A percentile compares a stretch with the other conserved stretches of the same genome.
phyloP scores from a whole-genome alignment of 2,329 filamentous ascomycete genomes.

The Ambrosiella xylebori region DNA sequence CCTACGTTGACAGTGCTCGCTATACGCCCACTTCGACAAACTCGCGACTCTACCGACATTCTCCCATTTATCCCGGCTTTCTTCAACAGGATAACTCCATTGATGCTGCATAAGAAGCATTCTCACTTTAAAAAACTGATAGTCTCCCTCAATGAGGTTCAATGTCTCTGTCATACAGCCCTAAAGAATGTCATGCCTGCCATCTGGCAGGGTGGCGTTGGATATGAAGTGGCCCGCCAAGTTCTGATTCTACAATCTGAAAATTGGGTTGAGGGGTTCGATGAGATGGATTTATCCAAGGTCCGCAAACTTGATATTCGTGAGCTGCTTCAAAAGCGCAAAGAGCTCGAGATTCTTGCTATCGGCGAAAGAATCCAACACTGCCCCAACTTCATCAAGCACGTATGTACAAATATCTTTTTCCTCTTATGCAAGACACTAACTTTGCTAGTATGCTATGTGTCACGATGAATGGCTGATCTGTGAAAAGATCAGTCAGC shows the following conservation, averaged over 20 bases:
- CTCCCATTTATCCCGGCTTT: constrained; percentile 66
- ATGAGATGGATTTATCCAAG: constrained; percentile 66
- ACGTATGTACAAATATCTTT: constrained; percentile 41
- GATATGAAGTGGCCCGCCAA: constrained; percentile 39
- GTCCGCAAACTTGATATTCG: constrained; percentile 71
- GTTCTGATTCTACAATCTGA: constrained; percentile 60
- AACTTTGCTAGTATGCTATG: constrained; percentile 57
- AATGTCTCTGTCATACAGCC: constrained; percentile 62
- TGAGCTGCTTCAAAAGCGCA: constrained; percentile 58
- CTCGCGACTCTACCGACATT: constrained; percentile 65
- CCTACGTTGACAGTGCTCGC: constrained; percentile 66
- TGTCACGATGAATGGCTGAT: constrained; percentile 94
- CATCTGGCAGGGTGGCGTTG: constrained; percentile 37
- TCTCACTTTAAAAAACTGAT: constrained; percentile 49
- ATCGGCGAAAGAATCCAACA: constrained; percentile 45
- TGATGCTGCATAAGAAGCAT: constrained; percentile 49
- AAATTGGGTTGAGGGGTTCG: constrained; percentile 37
- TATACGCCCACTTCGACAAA: constrained; percentile 49
- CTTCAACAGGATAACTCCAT: constrained; percentile 44
- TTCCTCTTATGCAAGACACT: neutral
- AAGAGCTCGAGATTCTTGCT: constrained; percentile 43
- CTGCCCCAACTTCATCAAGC: constrained; percentile 71
- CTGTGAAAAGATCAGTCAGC: constrained; percentile 75
- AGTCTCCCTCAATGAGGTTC: constrained; percentile 60
- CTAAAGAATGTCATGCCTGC: constrained; percentile 42